Conservation (phyloP, 2,329 filamentous ascomycete genomes). For the Talaromyces sp. region DNA sequence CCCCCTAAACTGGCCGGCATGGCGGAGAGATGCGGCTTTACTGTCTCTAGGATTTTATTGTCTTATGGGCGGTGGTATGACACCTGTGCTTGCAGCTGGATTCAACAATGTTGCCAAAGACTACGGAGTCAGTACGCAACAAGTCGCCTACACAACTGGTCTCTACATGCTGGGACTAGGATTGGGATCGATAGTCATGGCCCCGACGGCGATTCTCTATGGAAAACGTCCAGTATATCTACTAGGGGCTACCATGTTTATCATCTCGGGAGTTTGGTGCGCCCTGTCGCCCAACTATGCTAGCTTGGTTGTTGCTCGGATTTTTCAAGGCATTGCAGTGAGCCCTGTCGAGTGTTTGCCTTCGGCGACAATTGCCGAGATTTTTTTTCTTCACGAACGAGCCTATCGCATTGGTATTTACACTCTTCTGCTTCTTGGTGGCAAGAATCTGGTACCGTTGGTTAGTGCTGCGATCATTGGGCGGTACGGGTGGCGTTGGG, state of each 20-base stretch:
- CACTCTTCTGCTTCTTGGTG: slow-evolving; percentile 78
- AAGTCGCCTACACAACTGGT: slow-evolving; percentile 81
- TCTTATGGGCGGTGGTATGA: slow-evolving; percentile 89
- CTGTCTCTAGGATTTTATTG: slow-evolving; percentile 85
- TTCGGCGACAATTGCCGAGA: slow-evolving; percentile 90
- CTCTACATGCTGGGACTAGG: slow-evolving; percentile 93
- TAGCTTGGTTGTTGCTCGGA: slow-evolving; percentile 72
- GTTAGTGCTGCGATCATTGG: slow-evolving; percentile 82
- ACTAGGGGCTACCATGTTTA: slow-evolving; percentile 68
- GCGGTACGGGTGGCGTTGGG: slow-evolving; percentile 77
- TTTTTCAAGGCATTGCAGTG: slow-evolving; percentile 83
- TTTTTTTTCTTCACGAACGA: slow-evolving; percentile 91
- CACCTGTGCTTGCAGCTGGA: slow-evolving; percentile 80
- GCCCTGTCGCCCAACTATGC: slow-evolving; percentile 74
- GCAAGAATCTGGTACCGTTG: slow-evolving; percentile 84
- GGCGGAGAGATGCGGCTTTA: slow-evolving; percentile 74
- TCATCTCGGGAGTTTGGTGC: slow-evolving; percentile 74
- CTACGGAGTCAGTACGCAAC: slow-evolving; percentile 61
- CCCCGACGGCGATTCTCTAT: slow-evolving; percentile 83
- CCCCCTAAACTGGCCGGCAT: slow-evolving; percentile 83
- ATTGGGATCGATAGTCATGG: slow-evolving; percentile 74
- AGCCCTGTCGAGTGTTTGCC: slow-evolving; percentile 89
- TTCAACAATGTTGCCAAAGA: slow-evolving; percentile 72
- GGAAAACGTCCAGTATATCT: slow-evolving; percentile 92
- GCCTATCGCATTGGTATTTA: slow-evolving; percentile 93